Base-by-base conservation (phyloP, 371 early-diverging fungal species). In the Apophysomyces variabilis region DNA sequence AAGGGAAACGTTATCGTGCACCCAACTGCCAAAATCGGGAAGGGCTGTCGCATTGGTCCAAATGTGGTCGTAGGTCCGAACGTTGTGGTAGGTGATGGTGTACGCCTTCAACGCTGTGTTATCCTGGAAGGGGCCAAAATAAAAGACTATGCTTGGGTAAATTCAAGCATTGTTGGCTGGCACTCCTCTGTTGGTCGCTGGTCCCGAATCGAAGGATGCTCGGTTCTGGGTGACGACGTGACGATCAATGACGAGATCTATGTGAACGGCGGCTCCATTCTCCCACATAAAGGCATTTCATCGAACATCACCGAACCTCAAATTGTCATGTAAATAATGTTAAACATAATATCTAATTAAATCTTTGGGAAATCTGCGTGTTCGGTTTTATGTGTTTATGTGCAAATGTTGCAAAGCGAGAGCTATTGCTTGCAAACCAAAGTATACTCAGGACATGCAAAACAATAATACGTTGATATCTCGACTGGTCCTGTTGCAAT, bases 81-180 rank as follows among this genome's bases (percentile, higher is more conserved):
- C 70, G 96, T 93, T 8, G 85, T 93, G 4, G 87, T 99, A 66
- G 99, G 99, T 41, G 90, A 96, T 71, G 97, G 97, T 74, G 99
- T 97, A 38, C 86, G 96, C 61, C 83, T 99, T 63, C 85, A 91
- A 73, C 91, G 94, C 62, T 92, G 93, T 75, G 94, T 95, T 37
- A 79, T 99, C 50, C 77, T 99, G 80, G 96, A 98, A 71, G 93
- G 92, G 57, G 85, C 90, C 7, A 76, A 84, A 37, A 85, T 99
- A 70, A 94, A 92, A 77, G 94, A 96, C 76, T 88, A 91, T 74
- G 92, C 96, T 9, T 94, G 95, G 91, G 86, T 99, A 59, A 86
- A 90, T 66, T 90, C 90, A 72, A 89, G 93, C 57, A 98, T 99
- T 69, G 87, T 99, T 39, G 99, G 99, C 62, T 99, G 98, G 98